Conservation (phyloP, 305 asterid species). For the Vinca major region DNA sequence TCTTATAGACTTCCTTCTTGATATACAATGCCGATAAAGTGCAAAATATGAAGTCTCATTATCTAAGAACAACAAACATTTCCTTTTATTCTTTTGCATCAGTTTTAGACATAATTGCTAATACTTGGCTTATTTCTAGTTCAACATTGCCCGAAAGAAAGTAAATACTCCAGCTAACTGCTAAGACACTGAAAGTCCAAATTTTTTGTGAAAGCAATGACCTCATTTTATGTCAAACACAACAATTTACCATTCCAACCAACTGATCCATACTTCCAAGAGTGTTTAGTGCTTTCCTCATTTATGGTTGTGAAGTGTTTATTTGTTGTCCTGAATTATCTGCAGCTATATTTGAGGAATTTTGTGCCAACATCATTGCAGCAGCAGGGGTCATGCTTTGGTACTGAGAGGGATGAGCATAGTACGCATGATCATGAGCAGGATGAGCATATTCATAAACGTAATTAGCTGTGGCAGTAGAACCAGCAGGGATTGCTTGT, state of each 20-base stretch:
- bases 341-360: conserved; percentile 24
- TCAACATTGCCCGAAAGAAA: neutral
- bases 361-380: conserved; percentile 45
- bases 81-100: conserved; percentile 4
- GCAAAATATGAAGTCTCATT: neutral
- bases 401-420: conserved; percentile 49
- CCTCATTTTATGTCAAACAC: neutral
- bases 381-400: conserved; percentile 53
- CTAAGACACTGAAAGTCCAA: neutral
- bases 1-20: neutral
- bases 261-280: neutral
- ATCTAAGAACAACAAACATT: neutral
- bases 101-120: neutral
- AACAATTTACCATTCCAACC: neutral
- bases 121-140: conserved; percentile 6
- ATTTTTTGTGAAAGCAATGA: neutral
- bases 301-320: conserved; percentile 20
- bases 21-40: neutral
- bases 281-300: neutral
- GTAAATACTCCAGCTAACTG: neutral
- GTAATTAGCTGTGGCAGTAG: conserved; percentile 20
- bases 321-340: conserved; percentile 30
- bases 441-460: conserved; percentile 44
- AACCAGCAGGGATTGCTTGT: conserved; percentile 18
- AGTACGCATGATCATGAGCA: conserved; percentile 41